Conservation (phyloP, 345 rosid genomes). For the Xanthoceras sorbifolium region DNA sequence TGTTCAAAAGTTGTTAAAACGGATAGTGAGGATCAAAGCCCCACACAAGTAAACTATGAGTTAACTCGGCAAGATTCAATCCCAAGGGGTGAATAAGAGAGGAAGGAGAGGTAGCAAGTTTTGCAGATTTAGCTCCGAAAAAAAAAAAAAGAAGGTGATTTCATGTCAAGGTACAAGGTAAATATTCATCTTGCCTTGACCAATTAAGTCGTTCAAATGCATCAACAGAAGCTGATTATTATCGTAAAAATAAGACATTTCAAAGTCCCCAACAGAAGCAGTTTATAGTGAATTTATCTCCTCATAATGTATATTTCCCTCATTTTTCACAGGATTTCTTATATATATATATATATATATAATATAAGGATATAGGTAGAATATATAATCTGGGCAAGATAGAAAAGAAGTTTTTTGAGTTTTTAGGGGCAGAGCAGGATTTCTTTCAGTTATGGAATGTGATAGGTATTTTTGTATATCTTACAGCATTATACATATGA, state of each 20-base stretch:
- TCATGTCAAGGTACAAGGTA: constrained; percentile 1
- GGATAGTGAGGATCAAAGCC: constrained; percentile 37
- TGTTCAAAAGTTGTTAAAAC: constrained; percentile 64
- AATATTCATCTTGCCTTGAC: background rate
- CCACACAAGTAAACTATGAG: constrained; percentile 43
- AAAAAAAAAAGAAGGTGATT: constrained; percentile 3
- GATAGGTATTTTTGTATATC: background rate
- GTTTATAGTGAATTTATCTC: constrained; percentile 14
- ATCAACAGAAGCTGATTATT: background rate
- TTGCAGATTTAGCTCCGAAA: background rate
- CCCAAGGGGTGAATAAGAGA: constrained; percentile 38
- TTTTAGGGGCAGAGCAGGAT: constrained; percentile 7
- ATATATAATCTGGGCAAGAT: background rate
- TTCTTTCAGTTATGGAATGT: background rate
- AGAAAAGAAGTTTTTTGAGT: background rate
- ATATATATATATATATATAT: background rate
- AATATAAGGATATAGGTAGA: background rate
- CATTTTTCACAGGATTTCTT: background rate
- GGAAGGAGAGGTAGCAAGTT: constrained; percentile 11
- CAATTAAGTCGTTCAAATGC: background rate
- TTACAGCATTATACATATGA: background rate
- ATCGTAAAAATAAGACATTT: background rate
- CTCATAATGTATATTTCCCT: background rate
- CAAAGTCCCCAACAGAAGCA: background rate
- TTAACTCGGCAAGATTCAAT: constrained; percentile 67